Evolutionary conservation across 2,329 filamentous ascomycete species (phyloP), one percentile per base, ranked within the genome.

Genomic region (Colletotrichum cuscutae): DNA sequence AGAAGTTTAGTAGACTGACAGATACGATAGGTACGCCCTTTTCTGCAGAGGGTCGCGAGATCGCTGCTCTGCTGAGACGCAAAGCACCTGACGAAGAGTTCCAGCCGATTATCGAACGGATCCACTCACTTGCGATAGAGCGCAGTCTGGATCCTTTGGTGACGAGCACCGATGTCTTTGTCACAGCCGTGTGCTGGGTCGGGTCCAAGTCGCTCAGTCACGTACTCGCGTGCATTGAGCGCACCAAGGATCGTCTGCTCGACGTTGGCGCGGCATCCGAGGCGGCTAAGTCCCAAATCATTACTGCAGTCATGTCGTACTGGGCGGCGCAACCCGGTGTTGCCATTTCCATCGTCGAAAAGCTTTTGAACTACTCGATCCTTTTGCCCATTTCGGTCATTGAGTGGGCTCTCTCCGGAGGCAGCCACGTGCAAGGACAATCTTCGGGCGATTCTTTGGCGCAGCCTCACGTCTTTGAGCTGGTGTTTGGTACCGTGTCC

Each of bases 141-240:
- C 88, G 89, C 58, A 91, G 91, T 5, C 85, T 95, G 37, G 95
- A 98, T 74, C 93, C 95, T 4, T 86, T 97, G 53, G 90, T 97
- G 19, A 88, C 92, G n/a, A 97, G 94, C 75, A 97, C 95, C 5
- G 97, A 98, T 80, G 95, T 95, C 53, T 97, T 98, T 79, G 92
- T 98, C 79, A 99, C 96, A 0, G 92, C 94, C 24, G 95, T 99
- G 76, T 97, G 96, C 85, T 97, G 92, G 83, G 92, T 98, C 61
- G 97, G 97, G 57, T 95, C 94, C 75, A 99, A 99, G 83, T 98
- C 96, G 0, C 90, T 99, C 37, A 98, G 95, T 13, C 97, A 99
- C 82, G 95, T 98, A 4, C 90, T 99, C 19, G 97, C 95, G 9
- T 97, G 94, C 81, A 98, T 99, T 76, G 97, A 99, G 82, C 93